phyloP scores from a whole-genome alignment of 176 grass and related monocot genomes.

The Alopecurus myosuroides region DNA sequence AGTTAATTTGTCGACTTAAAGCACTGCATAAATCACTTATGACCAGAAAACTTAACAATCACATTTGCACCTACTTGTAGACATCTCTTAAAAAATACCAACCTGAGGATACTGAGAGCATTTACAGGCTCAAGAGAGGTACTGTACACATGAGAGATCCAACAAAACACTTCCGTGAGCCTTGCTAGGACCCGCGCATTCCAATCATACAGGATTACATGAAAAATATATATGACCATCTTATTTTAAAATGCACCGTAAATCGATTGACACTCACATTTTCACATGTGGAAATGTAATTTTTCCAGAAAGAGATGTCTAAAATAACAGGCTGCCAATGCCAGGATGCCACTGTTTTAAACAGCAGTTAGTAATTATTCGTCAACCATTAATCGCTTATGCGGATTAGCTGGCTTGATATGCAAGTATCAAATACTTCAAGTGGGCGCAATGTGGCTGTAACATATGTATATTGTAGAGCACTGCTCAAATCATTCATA shows the following conservation, averaged over 20 bases:
- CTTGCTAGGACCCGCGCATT: constrained; percentile 15
- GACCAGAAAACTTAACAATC: background rate
- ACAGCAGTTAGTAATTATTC: background rate
- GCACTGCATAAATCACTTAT: background rate
- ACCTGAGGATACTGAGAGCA: background rate
- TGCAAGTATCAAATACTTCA: background rate
- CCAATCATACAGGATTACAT: constrained; percentile 4
- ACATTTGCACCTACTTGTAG: constrained; percentile 7
- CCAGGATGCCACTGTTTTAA: background rate
- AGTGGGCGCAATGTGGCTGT: background rate
- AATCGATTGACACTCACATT: background rate
- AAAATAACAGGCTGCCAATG: background rate
- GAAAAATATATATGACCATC: background rate
- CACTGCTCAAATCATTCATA: background rate
- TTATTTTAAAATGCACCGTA: background rate
- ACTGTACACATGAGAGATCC: background rate
- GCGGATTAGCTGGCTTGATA: background rate
- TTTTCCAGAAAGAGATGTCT: background rate
- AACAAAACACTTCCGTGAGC: constrained; percentile 1
- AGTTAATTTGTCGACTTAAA: constrained; percentile 17
- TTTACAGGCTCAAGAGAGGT: background rate
- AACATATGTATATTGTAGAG: background rate
- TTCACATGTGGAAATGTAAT: background rate
- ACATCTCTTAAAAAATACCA: background rate
- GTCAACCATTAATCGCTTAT: background rate